Conservation (phyloP, 371 early-diverging fungal species). For the Saksenaea vasiformis region DNA sequence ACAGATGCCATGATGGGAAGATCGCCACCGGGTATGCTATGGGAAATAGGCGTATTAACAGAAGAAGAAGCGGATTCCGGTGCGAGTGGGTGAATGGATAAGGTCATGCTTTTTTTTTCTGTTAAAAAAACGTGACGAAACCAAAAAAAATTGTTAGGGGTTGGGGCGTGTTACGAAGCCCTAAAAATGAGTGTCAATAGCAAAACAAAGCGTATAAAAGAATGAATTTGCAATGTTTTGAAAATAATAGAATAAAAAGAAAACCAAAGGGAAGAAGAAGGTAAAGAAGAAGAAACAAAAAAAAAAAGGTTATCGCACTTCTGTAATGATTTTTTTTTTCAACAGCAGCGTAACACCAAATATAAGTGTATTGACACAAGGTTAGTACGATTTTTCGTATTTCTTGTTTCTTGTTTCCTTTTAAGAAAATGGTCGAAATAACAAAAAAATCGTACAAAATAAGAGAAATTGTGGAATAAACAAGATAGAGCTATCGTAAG, state of each 20-base stretch:
- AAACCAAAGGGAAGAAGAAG: neutral
- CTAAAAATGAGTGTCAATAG: constrained; percentile 10
- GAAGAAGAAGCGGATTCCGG: constrained; percentile 9
- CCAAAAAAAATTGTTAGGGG: constrained; percentile 8
- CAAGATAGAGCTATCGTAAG: neutral
- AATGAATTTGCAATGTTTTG: neutral
- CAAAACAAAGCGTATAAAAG: constrained; percentile 5
- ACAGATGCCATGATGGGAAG: constrained; percentile 14
- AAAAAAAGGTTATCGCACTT: constrained; percentile 9
- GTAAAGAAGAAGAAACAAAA: neutral
- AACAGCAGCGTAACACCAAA: constrained; percentile 14
- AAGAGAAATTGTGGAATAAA: neutral
- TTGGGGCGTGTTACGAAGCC: constrained; percentile 11
- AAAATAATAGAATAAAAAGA: constrained; percentile 2
- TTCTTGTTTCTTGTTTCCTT: neutral
- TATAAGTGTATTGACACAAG: constrained; percentile 9
- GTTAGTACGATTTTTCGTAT: neutral
- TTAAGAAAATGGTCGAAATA: neutral
- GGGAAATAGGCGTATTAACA: neutral
- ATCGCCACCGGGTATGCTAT: constrained; percentile 8
- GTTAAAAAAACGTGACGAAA: constrained; percentile 12
- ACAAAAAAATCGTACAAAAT: neutral
- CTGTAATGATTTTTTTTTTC: constrained; percentile 6
- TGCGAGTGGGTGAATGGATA: constrained; percentile 24
- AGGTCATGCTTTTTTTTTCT: constrained; percentile 26